Percentiles rank a stretch among this genome's conserved stretches.
These are phyloP conservation scores for Phialocephala sp. DNA, from an alignment of 2,329 filamentous ascomycete genomes.

Conservation along the genomic window DNA sequence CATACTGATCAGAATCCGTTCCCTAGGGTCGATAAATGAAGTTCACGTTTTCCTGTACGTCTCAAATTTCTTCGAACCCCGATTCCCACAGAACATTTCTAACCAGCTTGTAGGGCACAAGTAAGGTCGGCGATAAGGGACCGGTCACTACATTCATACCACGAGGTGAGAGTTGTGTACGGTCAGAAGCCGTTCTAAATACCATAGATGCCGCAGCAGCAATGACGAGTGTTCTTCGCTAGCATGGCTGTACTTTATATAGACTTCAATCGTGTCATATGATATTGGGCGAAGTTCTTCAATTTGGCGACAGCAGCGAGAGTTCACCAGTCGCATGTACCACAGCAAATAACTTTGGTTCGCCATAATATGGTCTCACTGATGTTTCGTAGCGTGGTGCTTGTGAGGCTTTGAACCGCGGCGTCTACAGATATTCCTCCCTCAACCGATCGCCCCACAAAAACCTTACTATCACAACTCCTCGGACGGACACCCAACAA, in stretches of 20 bases:
- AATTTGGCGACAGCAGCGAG: neutral
- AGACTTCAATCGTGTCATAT: constrained; percentile 1
- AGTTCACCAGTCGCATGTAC: neutral
- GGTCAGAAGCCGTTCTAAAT: constrained; percentile 30
- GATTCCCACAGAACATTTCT: constrained; percentile 1
- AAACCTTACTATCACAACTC: no score
- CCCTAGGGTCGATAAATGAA: constrained; percentile 32
- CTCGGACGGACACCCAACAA: no score
- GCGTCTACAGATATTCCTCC: no score
- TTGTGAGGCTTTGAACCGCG: neutral
- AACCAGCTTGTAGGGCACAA: constrained; percentile 29
- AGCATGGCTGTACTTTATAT: constrained; percentile 6
- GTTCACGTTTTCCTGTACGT: constrained; percentile 37
- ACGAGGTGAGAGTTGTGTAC: constrained; percentile 34
- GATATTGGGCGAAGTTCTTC: constrained; percentile 2
- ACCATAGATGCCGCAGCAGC: constrained; percentile 11
- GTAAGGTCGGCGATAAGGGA: constrained; percentile 29
- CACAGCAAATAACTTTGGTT: constrained; percentile 2
- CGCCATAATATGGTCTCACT: neutral
- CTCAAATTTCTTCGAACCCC: neutral
- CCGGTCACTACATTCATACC: constrained; percentile 33
- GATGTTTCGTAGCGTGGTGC: neutral
- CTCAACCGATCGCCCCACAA: no score
- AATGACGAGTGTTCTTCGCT: neutral
- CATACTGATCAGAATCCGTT: constrained; percentile 21